These are phyloP conservation scores for Fonsecaea nubica DNA, from an alignment of 2,329 filamentous ascomycete genomes.

Conservation along the genomic window DNA sequence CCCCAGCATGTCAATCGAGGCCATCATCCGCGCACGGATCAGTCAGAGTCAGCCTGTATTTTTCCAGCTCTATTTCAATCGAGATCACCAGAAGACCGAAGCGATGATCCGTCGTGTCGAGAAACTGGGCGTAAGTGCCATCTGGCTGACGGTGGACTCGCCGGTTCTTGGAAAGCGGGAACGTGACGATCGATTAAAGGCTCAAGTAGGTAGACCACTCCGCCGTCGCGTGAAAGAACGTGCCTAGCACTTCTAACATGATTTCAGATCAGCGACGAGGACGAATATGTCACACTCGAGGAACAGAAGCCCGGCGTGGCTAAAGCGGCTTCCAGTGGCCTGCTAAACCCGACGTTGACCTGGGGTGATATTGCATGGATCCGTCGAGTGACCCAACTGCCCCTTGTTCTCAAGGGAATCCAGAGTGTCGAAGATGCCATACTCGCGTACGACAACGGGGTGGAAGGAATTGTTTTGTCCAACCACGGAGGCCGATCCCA, in stretches of 20 bases:
- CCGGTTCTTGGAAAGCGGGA: constrained; percentile 59
- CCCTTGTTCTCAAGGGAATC: constrained; percentile 64
- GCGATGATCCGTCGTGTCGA: constrained; percentile 51
- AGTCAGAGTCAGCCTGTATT: constrained; percentile 29
- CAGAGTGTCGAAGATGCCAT: constrained; percentile 63
- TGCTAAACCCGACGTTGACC: constrained; percentile 59
- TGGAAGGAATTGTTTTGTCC: constrained; percentile 62
- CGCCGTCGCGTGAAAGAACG: neutral
- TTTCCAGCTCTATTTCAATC: constrained; percentile 61
- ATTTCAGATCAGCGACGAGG: constrained; percentile 7
- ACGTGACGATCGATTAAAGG: constrained; percentile 61
- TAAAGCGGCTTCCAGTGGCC: constrained; percentile 43
- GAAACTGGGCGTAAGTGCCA: constrained; percentile 27
- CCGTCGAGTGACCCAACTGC: constrained; percentile 54
- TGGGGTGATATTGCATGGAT: constrained; percentile 63
- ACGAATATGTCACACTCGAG: constrained; percentile 41
- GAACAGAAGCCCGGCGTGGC: constrained; percentile 31
- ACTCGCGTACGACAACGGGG: constrained; percentile 56
- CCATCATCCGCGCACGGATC: constrained; percentile 15
- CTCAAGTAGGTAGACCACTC: constrained; percentile 44
- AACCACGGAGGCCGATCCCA: constrained; percentile 66
- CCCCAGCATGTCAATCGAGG: constrained; percentile 25
- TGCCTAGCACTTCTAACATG: neutral
- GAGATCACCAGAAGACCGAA: constrained; percentile 56
- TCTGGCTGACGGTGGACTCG: constrained; percentile 40